phyloP scores from a whole-genome alignment of 2,329 filamentous ascomycete species.

The Calonectria pauciramosa region DNA sequence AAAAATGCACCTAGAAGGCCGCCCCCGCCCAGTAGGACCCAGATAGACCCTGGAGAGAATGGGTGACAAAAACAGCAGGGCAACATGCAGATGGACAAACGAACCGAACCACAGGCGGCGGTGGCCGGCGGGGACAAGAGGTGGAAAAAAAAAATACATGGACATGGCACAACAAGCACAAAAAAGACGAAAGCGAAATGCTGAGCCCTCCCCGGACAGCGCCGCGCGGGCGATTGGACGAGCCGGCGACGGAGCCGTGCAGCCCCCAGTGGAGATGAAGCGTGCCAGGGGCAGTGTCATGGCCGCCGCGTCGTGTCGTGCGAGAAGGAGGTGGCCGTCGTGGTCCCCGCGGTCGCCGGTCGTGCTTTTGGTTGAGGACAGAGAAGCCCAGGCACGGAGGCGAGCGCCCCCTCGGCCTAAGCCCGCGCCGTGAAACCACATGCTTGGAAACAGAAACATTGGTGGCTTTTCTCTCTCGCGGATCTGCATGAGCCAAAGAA shows the following conservation, averaged over 20 bases:
- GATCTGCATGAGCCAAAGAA: neutral
- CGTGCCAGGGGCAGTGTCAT: neutral
- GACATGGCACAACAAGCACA: neutral
- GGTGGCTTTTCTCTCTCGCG: neutral
- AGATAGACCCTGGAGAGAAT: neutral
- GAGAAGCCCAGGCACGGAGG: neutral
- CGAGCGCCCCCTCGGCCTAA: neutral
- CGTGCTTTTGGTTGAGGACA: neutral
- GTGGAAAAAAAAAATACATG: too few species aligned
- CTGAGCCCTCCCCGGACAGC: neutral
- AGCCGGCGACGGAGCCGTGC: neutral
- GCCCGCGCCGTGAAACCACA: neutral
- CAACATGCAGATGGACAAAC: neutral
- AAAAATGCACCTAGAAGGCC: neutral
- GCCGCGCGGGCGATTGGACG: neutral
- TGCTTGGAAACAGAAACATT: neutral
- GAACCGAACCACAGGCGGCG: neutral
- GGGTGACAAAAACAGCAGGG: neutral
- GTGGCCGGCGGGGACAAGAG: neutral
- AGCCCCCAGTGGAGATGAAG: neutral
- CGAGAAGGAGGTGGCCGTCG: too few species aligned
- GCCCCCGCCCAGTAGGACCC: neutral
- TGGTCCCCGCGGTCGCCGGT: neutral
- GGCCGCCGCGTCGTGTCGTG: neutral
- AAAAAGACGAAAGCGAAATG: neutral